phyloP scores from a whole-genome alignment of 73 alveolate genomes.

The Durusdinium trenchii region DNA sequence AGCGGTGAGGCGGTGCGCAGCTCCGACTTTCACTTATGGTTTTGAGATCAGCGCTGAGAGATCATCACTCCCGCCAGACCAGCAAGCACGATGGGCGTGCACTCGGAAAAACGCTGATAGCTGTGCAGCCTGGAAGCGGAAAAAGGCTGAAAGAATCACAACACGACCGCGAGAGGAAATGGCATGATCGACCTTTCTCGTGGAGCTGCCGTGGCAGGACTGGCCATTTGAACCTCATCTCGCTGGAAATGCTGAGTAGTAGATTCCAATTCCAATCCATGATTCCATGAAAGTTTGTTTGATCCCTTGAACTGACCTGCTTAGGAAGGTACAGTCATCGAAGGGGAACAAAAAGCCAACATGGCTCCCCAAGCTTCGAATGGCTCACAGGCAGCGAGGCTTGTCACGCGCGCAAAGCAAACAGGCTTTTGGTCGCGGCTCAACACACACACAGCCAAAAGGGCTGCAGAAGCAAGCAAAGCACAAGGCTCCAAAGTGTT shows the following conservation, averaged over 20 bases:
- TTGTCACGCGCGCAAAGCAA: conserved; percentile 26
- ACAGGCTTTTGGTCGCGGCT: not conserved
- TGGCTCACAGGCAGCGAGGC: no score
- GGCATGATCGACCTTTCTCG: not conserved
- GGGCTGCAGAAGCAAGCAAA: not conserved
- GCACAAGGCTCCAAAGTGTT: no score
- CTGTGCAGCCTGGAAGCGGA: not conserved
- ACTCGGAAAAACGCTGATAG: not conserved
- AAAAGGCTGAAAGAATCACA: not conserved
- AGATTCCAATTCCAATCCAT: not conserved
- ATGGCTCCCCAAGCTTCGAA: conserved; percentile 37
- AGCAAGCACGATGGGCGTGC: not conserved
- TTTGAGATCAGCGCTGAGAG: not conserved
- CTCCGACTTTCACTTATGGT: not conserved
- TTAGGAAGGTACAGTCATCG: not conserved
- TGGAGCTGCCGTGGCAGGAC: not conserved
- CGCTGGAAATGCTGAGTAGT: not conserved
- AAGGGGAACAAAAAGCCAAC: conserved; percentile 47
- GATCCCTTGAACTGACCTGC: not conserved
- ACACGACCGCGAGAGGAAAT: not conserved
- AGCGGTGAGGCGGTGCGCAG: not conserved
- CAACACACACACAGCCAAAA: conserved; percentile 8
- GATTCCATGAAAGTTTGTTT: not conserved
- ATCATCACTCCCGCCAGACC: conserved; percentile 19
- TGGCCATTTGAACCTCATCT: not conserved